Percentiles rank a stretch among this genome's conserved stretches.
Conservation (phyloP, 371 early-diverging fungal species). For the Mortierella sp. region DNA sequence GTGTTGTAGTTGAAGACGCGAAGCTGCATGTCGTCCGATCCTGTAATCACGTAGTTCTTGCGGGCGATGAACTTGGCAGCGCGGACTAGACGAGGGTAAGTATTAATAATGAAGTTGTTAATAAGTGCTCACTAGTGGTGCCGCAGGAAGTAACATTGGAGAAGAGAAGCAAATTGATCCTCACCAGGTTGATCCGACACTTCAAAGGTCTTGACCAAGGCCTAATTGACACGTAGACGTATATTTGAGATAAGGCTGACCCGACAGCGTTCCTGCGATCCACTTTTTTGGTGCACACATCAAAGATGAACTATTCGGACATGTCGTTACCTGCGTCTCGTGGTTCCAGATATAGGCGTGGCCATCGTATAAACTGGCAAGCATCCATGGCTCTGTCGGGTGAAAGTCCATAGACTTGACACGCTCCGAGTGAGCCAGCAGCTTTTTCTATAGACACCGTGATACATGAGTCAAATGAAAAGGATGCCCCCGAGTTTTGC, state of each 20-base stretch:
- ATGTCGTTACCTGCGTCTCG: conserved; percentile 88
- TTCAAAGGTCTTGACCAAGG: conserved; percentile 96
- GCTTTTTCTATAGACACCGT: conserved; percentile 66
- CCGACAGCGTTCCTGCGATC: no score
- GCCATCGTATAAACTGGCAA: conserved; percentile 97
- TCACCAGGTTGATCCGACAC: conserved; percentile 90
- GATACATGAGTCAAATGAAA: neutral
- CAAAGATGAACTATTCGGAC: no score
- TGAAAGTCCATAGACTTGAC: conserved; percentile 99
- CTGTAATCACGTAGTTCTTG: conserved; percentile 97
- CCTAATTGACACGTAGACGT: conserved; percentile 60
- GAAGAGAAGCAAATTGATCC: neutral
- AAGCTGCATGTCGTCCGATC: conserved; percentile 98
- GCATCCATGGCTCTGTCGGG: conserved; percentile 99
- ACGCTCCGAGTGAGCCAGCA: conserved; percentile 92
- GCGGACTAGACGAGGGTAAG: conserved; percentile 74
- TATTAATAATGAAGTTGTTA: neutral
- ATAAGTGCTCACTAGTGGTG: neutral
- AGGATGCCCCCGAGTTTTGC: neutral
- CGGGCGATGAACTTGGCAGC: conserved; percentile 96
- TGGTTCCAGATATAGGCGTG: conserved; percentile 99
- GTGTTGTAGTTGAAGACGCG: conserved; percentile 99
- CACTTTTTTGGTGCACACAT: neutral
- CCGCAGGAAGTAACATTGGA: neutral
- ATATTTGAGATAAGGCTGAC: neutral